Conservation (phyloP, 2,329 filamentous ascomycete genomes). For the Hymenoscyphus scutula region DNA sequence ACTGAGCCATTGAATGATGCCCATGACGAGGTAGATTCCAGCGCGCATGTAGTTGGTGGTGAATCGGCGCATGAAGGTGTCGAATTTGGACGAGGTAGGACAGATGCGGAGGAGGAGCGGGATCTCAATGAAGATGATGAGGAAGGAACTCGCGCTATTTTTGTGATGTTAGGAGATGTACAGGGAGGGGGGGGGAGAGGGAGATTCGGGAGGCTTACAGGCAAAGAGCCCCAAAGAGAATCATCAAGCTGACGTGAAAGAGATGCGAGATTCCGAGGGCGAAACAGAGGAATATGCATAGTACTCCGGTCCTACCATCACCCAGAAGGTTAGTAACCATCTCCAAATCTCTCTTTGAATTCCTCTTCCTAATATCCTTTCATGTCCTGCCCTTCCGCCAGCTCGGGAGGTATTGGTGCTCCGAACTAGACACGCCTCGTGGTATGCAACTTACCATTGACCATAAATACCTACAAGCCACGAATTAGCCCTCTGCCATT, state of each 20-base stretch:
- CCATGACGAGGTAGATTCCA: slow-evolving; percentile 79
- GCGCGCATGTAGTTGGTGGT: slow-evolving; percentile 97
- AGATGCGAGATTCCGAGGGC: slow-evolving; percentile 68
- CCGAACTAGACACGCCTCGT: not conserved
- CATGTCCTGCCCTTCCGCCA: not conserved
- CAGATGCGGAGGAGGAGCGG: slow-evolving; percentile 96
- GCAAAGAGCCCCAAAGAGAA: slow-evolving; percentile 48
- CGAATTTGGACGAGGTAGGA: slow-evolving; percentile 87
- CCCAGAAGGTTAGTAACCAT: slow-evolving; percentile 18
- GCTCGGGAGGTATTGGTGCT: not conserved
- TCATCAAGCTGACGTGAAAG: slow-evolving; percentile 52
- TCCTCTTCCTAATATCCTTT: not conserved
- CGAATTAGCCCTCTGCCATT: slow-evolving; percentile 24
- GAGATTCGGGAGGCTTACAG: slow-evolving; percentile 47
- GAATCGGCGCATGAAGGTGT: slow-evolving; percentile 84
- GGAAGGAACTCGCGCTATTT: slow-evolving; percentile 62
- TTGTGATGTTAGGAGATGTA: slow-evolving; percentile 18
- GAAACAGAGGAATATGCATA: slow-evolving; percentile 70
- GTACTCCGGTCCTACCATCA: slow-evolving; percentile 59
- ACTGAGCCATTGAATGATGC: slow-evolving; percentile 79
- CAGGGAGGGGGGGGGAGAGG: not conserved
- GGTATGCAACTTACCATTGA: slow-evolving; percentile 61
- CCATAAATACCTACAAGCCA: slow-evolving; percentile 62
- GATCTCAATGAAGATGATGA: slow-evolving; percentile 85
- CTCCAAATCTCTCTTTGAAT: not conserved